Conservation (phyloP, 2,329 filamentous ascomycete genomes). For the Triangularia setosa region DNA sequence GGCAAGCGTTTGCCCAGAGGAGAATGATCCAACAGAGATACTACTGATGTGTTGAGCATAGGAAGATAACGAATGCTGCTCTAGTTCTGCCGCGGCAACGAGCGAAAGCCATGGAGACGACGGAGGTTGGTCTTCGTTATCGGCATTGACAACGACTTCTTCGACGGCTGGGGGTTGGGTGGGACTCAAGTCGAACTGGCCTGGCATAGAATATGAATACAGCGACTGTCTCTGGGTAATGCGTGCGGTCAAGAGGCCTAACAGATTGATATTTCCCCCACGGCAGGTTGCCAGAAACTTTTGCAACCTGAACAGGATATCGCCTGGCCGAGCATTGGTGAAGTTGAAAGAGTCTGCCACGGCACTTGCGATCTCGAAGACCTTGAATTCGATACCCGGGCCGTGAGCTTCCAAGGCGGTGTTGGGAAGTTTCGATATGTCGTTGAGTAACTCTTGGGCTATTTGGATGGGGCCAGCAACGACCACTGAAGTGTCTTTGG, state of each 20-base stretch:
- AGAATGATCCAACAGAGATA: neutral
- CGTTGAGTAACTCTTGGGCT: slow-evolving; percentile 42
- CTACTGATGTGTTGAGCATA: neutral
- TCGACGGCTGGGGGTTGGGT: neutral
- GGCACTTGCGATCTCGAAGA: slow-evolving; percentile 44
- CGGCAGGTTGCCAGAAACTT: slow-evolving; percentile 39
- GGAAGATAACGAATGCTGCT: slow-evolving; percentile 6
- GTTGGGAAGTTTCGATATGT: slow-evolving; percentile 41
- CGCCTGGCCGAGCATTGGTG: slow-evolving; percentile 17
- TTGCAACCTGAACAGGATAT: slow-evolving; percentile 31
- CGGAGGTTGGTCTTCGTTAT: neutral
- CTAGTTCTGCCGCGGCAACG: slow-evolving; percentile 11
- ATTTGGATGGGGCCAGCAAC: slow-evolving; percentile 38
- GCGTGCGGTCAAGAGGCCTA: slow-evolving; percentile 32
- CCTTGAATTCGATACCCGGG: slow-evolving; percentile 45
- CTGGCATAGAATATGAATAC: neutral
- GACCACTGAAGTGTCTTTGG: slow-evolving; percentile 9
- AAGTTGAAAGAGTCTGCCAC: slow-evolving; percentile 37
- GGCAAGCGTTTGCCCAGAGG: neutral
- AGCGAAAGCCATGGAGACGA: slow-evolving; percentile 13
- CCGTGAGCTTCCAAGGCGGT: slow-evolving; percentile 48
- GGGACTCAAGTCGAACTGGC: neutral
- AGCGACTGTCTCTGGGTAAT: slow-evolving; percentile 20
- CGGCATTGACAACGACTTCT: slow-evolving; percentile 10
- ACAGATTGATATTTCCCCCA: slow-evolving; percentile 40